Evolutionary conservation across 2,329 filamentous ascomycete genomes (phyloP), one percentile per base, ranked within the genome.

Genomic region (Delphinella strobiligena): DNA sequence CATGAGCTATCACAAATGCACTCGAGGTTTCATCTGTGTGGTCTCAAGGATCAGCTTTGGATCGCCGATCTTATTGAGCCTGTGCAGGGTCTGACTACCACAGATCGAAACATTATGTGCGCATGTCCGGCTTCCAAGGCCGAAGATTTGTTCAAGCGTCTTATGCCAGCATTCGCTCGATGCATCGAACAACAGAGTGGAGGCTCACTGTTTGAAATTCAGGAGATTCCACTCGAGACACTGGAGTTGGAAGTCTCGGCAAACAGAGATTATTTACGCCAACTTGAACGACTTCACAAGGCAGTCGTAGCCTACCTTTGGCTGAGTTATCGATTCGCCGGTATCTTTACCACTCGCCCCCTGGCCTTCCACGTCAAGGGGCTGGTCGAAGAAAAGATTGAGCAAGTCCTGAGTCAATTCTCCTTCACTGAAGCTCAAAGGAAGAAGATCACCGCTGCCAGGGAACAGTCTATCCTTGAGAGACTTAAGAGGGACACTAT

Each of bases 251-350:
- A 62, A 1, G 56, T 67, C 1, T 62, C 61, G 0, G 56, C 56
- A 1, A 56, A 60, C 11, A 62, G 70, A 38, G 57, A 65, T 0
- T 84, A 86, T 48, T 68, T 98, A 9, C 64, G 67, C 40, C 61
- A 68, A 7, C 66, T 96, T 15, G 91, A 98, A 58, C 59, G 65
- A 3, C 68, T 98, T 12, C 91, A 98, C 63, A 83, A 84, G 51
- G 69, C 76, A 19, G 66, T 98, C 29, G 85, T 89, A 33, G 65
- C 88, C 34, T 98, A 96, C 55, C 70, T 93, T 2, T 98, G 91
- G 91, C 69, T 98, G 12, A 89, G 83, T 50, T 96, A 89, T 60
- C 80, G 89, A 5, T 93, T 89, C 58, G 70, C 77, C 3, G 83
- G 84, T 36, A 71, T 93, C 37, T 93, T 95, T 58, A 72, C 67